Percentiles rank a stretch among this genome's conserved stretches.
Conservation (phyloP, 352 stramenopile genomes). For the Globisporangium apiculatum region DNA sequence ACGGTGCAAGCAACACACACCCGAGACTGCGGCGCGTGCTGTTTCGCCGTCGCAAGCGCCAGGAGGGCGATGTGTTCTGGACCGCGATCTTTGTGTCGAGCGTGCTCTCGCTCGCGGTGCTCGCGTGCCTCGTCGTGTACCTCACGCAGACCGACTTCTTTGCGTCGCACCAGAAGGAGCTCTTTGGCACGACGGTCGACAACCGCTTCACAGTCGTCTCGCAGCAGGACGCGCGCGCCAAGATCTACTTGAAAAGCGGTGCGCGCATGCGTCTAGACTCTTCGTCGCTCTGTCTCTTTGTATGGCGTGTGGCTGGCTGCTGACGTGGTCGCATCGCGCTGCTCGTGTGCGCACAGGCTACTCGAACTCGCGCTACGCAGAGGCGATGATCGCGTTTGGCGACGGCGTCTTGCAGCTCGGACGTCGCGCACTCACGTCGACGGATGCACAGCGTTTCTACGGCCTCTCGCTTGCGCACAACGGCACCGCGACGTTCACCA, state of each 20-base stretch:
- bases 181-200: constrained; percentile 79
- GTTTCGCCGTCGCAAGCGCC: constrained; percentile 41
- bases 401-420: constrained; percentile 57
- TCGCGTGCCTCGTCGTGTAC: constrained; percentile 56
- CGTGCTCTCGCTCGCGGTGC: constrained; percentile 57
- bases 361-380: constrained; percentile 60
- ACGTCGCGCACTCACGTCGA: constrained; percentile 35
- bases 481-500: constrained; percentile 58
- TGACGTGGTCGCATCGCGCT: background rate
- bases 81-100: constrained; percentile 60
- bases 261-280: background rate
- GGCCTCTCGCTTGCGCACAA: constrained; percentile 64
- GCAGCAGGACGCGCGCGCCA: constrained; percentile 41
- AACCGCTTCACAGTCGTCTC: constrained; percentile 78
- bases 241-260: constrained; percentile 82
- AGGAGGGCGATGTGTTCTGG: constrained; percentile 64
- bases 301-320: background rate
- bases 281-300: background rate
- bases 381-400: constrained; percentile 66
- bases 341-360: constrained; percentile 27
- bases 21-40: constrained; percentile 37
- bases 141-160: constrained; percentile 81
- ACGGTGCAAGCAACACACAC: background rate
- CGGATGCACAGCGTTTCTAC: constrained; percentile 56
- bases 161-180: constrained; percentile 63